Evolutionary conservation across 768 basidiomycete species (phyloP).

Genomic region (Hysterangium stoloniferum): DNA sequence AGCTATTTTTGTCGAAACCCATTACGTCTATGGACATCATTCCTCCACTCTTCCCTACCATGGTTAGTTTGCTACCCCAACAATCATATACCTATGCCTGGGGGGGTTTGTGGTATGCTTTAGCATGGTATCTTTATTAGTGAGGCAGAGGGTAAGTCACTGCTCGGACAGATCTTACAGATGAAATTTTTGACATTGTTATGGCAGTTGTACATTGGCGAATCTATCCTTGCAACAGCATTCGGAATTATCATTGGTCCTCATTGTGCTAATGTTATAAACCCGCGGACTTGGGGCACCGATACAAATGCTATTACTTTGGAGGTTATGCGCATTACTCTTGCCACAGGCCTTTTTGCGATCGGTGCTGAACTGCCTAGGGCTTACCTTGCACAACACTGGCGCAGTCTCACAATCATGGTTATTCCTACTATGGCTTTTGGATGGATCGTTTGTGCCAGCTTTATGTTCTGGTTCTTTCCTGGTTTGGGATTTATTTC

Average conservation of each 20-base stretch:
- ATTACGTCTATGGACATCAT: not conserved
- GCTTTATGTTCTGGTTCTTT: conserved; percentile 67
- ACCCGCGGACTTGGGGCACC: conserved; percentile 68
- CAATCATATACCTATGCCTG: not conserved
- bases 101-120: conserved; percentile 10
- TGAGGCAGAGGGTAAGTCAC: conserved; percentile 6
- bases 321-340: conserved; percentile 81
- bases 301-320: conserved; percentile 52
- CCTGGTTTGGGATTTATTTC: conserved; percentile 65
- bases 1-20: not conserved
- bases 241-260: conserved; percentile 48
- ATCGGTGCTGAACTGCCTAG: conserved; percentile 91
- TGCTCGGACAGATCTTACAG: not conserved
- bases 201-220: conserved; percentile 76
- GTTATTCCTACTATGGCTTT: conserved; percentile 81
- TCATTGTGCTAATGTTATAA: conserved; percentile 58
- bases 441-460: conserved; percentile 72
- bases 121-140: conserved; percentile 10
- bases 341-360: conserved; percentile 88
- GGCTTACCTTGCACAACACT: conserved; percentile 77
- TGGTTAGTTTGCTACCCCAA: no score
- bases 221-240: conserved; percentile 84
- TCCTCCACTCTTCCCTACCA: no score
- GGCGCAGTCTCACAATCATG: conserved; percentile 58
- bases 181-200: not conserved